Conservation (phyloP, 805 yeast genomes). For the Suhomyces kilbournensis region DNA sequence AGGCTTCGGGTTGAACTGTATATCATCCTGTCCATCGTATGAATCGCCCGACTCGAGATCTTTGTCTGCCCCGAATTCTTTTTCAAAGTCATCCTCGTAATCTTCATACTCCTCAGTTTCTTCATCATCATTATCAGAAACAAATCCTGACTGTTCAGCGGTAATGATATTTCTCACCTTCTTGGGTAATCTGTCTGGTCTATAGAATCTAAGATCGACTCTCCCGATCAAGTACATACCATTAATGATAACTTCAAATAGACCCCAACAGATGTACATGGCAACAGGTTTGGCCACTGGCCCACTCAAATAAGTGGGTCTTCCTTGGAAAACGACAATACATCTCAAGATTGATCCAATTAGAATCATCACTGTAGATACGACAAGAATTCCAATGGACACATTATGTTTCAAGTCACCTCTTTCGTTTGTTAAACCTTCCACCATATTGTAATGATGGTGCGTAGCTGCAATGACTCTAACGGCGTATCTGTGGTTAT, state of each 20-base stretch:
- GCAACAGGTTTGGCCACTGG: constrained; percentile 44
- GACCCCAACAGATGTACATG: constrained; percentile 70
- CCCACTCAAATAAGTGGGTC: constrained; percentile 18
- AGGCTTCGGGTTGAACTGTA: background rate
- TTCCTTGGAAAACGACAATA: constrained; percentile 41
- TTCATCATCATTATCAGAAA: constrained; percentile 8
- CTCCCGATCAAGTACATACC: constrained; percentile 58
- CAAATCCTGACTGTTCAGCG: constrained; percentile 34
- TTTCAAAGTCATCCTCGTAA: background rate
- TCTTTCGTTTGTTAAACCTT: constrained; percentile 38
- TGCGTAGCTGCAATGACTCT: constrained; percentile 61
- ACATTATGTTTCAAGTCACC: constrained; percentile 47
- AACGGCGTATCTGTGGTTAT: constrained; percentile 47
- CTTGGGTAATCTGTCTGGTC: constrained; percentile 58
- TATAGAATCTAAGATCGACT: constrained; percentile 74
- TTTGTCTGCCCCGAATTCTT: background rate
- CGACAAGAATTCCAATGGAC: constrained; percentile 45
- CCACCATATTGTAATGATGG: constrained; percentile 36
- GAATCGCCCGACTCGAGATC: background rate
- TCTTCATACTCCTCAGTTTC: background rate
- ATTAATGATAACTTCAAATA: constrained; percentile 57
- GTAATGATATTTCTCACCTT: constrained; percentile 40
- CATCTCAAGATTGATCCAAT: constrained; percentile 51
- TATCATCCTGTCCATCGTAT: background rate
- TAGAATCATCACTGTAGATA: constrained; percentile 49